Evolutionary conservation across 345 rosid species (phyloP), one percentile per base, ranked within the genome.

Genomic region (Euphorbia peplus): DNA sequence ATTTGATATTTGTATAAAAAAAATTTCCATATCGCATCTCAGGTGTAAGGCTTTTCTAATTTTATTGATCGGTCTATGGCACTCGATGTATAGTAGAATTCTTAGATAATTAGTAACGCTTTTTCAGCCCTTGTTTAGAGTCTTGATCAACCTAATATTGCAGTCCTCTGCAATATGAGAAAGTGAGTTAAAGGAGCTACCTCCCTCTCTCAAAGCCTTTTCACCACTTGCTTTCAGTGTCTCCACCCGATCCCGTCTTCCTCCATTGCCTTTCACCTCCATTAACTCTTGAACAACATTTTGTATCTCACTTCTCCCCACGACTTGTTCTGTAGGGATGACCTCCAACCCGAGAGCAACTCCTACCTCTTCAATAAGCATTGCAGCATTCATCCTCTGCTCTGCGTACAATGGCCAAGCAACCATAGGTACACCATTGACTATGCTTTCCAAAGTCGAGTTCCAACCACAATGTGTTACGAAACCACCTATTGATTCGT

Each of bases 341-440:
- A 6, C 6, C 18, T 68, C 25, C 0, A 74, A 25, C 13, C 72
- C 47, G 24, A 69, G 61, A 3, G 77, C 80, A 8, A 75, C 72
- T 10, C 74, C 60, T 0, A 69, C 35, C 28, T 75, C 79, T 35
- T 75, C 80, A 8, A 28, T 48, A 7, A 87, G 71, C 82, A 91
- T 53, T 19, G 82, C 63, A 0, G 97, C 93, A 47, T 89, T 91
- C 88, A 89, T 78, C 53, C 77, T 68, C 22, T 89, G 97, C 78
- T 91, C 96, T 0, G 89, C 88, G 13, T 81, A 85, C 5, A 91
- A 68, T 0, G 97, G 97, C 96, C 96, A 87, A 10, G 76, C 88
- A 8, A 91, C 71, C 69, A 89, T 80, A 0, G 92, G 90, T 16
- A 86, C 80, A 12, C 95, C 95, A 4, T 71, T 82, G 14, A 58